phyloP scores from a whole-genome alignment of 1,284 basidiomycete genomes.

The Tylopilus orsonianus region DNA sequence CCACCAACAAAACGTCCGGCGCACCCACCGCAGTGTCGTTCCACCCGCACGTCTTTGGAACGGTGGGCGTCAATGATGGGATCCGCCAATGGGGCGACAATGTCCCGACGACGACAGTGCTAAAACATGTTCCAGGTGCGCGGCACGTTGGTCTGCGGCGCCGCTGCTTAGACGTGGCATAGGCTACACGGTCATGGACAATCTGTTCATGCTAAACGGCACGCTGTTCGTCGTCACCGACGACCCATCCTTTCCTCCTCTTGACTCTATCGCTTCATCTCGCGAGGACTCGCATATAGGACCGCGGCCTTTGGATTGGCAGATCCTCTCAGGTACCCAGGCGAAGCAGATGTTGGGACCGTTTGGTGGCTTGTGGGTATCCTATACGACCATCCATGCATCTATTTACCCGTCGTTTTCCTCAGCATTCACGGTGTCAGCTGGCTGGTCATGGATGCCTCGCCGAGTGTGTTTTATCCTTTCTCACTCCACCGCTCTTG shows the following conservation, averaged over 20 bases:
- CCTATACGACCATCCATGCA: neutral
- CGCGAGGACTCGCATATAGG: conserved; percentile 33
- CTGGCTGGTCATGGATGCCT: conserved; percentile 52
- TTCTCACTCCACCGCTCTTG: neutral
- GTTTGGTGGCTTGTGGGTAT: conserved; percentile 55
- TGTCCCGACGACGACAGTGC: conserved; percentile 49
- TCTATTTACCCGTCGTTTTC: neutral
- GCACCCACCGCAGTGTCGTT: conserved; percentile 4
- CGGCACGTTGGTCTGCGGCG: conserved; percentile 3
- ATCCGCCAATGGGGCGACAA: conserved; percentile 52
- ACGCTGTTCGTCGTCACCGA: conserved; percentile 70
- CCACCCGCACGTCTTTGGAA: conserved; percentile 37
- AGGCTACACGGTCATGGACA: conserved; percentile 84
- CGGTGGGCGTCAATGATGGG: conserved; percentile 50
- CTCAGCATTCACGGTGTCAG: conserved; percentile 54
- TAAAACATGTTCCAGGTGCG: conserved; percentile 63
- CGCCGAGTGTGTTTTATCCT: conserved; percentile 41
- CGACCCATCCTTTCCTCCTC: conserved; percentile 49
- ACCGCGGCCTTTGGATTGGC: conserved; percentile 65
- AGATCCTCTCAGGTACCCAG: conserved; percentile 53
- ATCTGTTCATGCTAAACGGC: conserved; percentile 67
- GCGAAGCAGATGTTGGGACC: conserved; percentile 52
- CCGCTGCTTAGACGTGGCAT: conserved; percentile 9
- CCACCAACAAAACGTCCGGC: conserved; percentile 39
- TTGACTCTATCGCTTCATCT: conserved; percentile 51